phyloP scores from a whole-genome alignment of 805 yeast genomes.

The Lipomyces lipofer region DNA sequence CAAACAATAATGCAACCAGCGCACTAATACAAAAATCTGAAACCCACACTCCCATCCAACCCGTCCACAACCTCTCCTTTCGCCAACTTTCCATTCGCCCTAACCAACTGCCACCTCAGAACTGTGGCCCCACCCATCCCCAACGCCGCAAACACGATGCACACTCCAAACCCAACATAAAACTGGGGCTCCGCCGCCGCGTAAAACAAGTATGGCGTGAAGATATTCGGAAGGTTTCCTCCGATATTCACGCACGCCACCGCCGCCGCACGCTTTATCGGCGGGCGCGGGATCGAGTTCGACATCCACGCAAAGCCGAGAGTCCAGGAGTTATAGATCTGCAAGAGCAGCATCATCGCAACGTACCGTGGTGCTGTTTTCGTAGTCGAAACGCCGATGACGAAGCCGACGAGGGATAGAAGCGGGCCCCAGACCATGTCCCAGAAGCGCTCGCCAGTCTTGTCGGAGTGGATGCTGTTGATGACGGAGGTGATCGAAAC shows the following conservation, averaged over 20 bases:
- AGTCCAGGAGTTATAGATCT: conserved; percentile 56
- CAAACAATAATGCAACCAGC: not conserved
- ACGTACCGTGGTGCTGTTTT: conserved; percentile 59
- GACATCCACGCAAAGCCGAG: conserved; percentile 57
- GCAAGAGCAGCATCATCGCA: conserved; percentile 57
- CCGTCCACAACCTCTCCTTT: conserved; percentile 35
- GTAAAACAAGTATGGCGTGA: conserved; percentile 34
- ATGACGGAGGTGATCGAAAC: conserved; percentile 21
- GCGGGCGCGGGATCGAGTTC: conserved; percentile 56
- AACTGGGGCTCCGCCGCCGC: conserved; percentile 33
- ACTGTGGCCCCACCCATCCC: conserved; percentile 14
- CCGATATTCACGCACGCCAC: conserved; percentile 53
- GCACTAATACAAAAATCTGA: conserved; percentile 31
- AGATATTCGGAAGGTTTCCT: conserved; percentile 35
- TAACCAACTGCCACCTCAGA: conserved; percentile 22
- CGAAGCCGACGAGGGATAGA: conserved; percentile 49
- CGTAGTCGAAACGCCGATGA: conserved; percentile 52
- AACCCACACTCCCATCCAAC: conserved; percentile 35
- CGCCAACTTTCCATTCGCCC: conserved; percentile 30
- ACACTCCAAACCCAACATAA: conserved; percentile 35
- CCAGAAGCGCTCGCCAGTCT: conserved; percentile 40
- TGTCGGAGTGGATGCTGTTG: conserved; percentile 29
- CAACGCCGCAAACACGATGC: conserved; percentile 29
- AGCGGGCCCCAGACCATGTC: conserved; percentile 51
- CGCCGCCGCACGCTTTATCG: conserved; percentile 46